phyloP scores from a whole-genome alignment of 805 yeast species.

The Hanseniaspora thailandica region DNA sequence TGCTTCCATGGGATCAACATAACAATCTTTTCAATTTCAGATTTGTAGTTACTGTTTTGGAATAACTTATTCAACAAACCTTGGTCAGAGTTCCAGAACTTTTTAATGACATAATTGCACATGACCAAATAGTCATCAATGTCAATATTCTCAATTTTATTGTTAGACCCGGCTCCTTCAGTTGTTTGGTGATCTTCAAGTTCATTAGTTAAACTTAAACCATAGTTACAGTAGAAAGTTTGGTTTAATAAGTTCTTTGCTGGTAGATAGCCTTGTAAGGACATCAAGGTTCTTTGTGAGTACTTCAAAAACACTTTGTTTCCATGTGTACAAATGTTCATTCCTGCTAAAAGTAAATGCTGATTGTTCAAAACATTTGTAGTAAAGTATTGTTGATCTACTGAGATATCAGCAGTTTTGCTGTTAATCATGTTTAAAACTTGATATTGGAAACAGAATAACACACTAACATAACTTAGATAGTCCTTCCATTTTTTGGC shows the following conservation, averaged over 20 bases:
- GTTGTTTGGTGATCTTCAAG: conserved; percentile 56
- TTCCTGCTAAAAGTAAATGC: conserved; percentile 62
- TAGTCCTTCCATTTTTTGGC: conserved; percentile 38
- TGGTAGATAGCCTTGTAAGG: conserved; percentile 30
- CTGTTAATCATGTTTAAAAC: neutral
- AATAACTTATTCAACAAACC: neutral
- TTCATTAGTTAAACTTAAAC: conserved; percentile 41
- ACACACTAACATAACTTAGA: conserved; percentile 27
- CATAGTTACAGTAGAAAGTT: conserved; percentile 66
- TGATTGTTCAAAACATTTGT: conserved; percentile 44
- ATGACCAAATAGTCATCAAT: conserved; percentile 24
- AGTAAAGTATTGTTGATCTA: conserved; percentile 16
- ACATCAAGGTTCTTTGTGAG: conserved; percentile 43
- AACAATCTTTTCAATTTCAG: conserved; percentile 7
- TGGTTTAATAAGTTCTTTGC: conserved; percentile 67
- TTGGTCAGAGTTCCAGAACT: neutral
- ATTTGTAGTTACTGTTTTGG: neutral
- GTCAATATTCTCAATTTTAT: conserved; percentile 25
- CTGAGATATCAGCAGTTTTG: neutral
- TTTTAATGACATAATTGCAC: conserved; percentile 27
- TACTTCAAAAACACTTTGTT: conserved; percentile 51
- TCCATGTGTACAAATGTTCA: conserved; percentile 57
- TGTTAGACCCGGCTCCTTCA: conserved; percentile 20
- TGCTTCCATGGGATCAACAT: conserved; percentile 2
- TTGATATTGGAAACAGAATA: conserved; percentile 17